A percentile compares a stretch with the other conserved stretches of the same genome.
phyloP scores from a whole-genome alignment of 495 filamentous ascomycete genomes.

The Pseudomonodictys pantanalensis region DNA sequence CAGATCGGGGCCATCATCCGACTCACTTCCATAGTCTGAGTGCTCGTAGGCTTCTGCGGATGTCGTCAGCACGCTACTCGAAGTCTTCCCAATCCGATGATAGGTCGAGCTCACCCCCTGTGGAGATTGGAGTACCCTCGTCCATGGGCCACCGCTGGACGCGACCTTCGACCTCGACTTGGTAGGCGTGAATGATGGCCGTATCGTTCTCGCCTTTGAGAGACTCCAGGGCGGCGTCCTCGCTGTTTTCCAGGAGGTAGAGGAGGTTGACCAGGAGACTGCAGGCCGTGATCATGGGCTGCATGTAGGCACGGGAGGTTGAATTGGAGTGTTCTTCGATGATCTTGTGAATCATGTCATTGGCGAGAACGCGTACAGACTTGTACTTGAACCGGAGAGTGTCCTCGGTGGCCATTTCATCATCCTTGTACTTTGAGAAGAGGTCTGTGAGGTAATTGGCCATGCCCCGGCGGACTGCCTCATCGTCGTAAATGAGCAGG shows the following conservation, averaged over 20 bases:
- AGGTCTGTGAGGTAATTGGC: slow-evolving; percentile 6
- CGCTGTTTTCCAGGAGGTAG: background rate
- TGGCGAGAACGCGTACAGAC: slow-evolving; percentile 1
- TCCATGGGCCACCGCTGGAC: slow-evolving; percentile 11
- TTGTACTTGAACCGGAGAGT: slow-evolving; percentile 6
- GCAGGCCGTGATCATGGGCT: slow-evolving; percentile 16
- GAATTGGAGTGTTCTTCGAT: slow-evolving; percentile 13
- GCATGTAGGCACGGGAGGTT: slow-evolving; percentile 19
- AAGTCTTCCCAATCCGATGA: background rate
- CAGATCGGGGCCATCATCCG: slow-evolving; percentile 23
- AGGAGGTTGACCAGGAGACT: slow-evolving; percentile 5
- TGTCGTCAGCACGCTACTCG: background rate
- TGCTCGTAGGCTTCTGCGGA: slow-evolving; percentile 16
- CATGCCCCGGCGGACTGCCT: slow-evolving; percentile 14
- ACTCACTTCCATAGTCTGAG: slow-evolving; percentile 26
- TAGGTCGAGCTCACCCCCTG: slow-evolving; percentile 13
- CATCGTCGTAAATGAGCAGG: slow-evolving; percentile 30
- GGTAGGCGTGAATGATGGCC: slow-evolving; percentile 5
- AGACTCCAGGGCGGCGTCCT: slow-evolving; percentile 13
- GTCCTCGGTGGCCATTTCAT: background rate
- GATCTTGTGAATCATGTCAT: slow-evolving; percentile 6
- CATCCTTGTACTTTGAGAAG: slow-evolving; percentile 7
- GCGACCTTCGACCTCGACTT: background rate
- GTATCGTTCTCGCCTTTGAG: slow-evolving; percentile 4
- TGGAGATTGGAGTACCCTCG: slow-evolving; percentile 20